These are phyloP conservation scores for Penicillium steckii DNA, from an alignment of 495 filamentous ascomycete species.

Conservation along the genomic window DNA sequence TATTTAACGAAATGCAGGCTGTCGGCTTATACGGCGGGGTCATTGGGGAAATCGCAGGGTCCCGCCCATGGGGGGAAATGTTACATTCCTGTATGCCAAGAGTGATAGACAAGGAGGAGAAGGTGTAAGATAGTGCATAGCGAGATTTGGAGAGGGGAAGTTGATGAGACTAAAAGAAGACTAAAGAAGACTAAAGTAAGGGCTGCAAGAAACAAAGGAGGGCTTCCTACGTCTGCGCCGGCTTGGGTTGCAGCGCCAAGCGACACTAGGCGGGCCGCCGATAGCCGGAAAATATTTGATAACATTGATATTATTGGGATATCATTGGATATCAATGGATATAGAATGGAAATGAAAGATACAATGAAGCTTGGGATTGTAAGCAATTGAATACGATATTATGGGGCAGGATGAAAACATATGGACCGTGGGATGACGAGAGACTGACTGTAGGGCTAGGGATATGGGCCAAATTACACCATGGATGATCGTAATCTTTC, in stretches of 20 bases:
- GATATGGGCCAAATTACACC: too few relatives aligned
- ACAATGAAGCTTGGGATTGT: neutral
- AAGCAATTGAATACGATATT: neutral
- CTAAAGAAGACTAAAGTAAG: neutral
- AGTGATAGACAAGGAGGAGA: slow-evolving; percentile 16
- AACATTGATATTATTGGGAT: neutral
- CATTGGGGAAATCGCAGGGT: slow-evolving; percentile 5
- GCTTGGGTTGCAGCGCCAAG: slow-evolving; percentile 35
- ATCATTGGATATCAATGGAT: neutral
- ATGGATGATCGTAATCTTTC: neutral
- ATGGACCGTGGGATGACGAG: too few relatives aligned
- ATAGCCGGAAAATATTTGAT: too few relatives aligned
- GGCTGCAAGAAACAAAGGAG: slow-evolving; percentile 1
- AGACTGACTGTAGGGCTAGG: too few relatives aligned
- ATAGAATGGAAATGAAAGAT: neutral
- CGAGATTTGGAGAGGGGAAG: neutral
- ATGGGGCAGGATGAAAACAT: too few relatives aligned
- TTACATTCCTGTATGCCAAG: slow-evolving; percentile 27
- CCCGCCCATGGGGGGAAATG: slow-evolving; percentile 19
- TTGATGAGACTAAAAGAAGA: neutral
- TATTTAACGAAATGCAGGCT: slow-evolving; percentile 3
- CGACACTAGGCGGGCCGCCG: slow-evolving; percentile 7
- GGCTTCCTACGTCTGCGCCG: neutral
- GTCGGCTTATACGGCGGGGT: slow-evolving; percentile 1
- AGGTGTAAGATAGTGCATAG: neutral